A percentile compares a stretch with the other conserved stretches of the same genome.
phyloP scores from a whole-genome alignment of 495 filamentous ascomycete genomes.

The Cairneyella variabilis region DNA sequence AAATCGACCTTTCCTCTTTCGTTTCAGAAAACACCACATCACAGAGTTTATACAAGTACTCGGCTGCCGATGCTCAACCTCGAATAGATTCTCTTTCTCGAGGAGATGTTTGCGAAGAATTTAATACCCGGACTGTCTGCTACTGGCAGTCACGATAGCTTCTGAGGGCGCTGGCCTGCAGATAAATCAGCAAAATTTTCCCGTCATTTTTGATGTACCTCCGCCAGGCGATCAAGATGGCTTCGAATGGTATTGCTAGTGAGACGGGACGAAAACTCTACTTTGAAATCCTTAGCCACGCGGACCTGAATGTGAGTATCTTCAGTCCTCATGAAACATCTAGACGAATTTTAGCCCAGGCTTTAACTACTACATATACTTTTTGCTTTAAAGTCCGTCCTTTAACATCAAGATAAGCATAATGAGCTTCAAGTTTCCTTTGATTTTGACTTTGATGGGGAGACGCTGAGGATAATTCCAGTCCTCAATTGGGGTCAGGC shows the following conservation, averaged over 20 bases:
- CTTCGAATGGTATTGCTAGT: not conserved
- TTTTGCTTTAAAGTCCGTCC: too few species aligned
- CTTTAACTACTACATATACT: too few species aligned
- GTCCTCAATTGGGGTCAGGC: constrained; percentile 40
- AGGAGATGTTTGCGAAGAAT: constrained; percentile 2
- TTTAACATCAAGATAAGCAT: too few species aligned
- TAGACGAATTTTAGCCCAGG: too few species aligned
- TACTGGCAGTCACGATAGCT: constrained; percentile 4
- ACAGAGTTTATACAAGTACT: not conserved
- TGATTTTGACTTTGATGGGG: too few species aligned
- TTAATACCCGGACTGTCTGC: not conserved
- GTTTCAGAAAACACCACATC: not conserved
- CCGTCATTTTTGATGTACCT: not conserved
- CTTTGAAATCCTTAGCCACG: constrained; percentile 14
- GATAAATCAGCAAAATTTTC: constrained; percentile 14
- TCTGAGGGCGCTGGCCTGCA: constrained; percentile 19
- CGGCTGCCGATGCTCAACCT: too few species aligned
- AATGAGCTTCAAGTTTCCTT: too few species aligned
- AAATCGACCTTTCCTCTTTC: not conserved
- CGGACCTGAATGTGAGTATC: constrained; percentile 4
- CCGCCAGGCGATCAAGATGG: too few species aligned
- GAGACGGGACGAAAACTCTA: not conserved
- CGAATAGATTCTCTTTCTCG: too few species aligned
- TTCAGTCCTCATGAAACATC: too few species aligned
- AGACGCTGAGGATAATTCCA: too few species aligned